Percentiles rank a stretch among this genome's conserved stretches.
Conservation (phyloP, 2,329 filamentous ascomycete species). For the Paracoccidioides brasiliensis region DNA sequence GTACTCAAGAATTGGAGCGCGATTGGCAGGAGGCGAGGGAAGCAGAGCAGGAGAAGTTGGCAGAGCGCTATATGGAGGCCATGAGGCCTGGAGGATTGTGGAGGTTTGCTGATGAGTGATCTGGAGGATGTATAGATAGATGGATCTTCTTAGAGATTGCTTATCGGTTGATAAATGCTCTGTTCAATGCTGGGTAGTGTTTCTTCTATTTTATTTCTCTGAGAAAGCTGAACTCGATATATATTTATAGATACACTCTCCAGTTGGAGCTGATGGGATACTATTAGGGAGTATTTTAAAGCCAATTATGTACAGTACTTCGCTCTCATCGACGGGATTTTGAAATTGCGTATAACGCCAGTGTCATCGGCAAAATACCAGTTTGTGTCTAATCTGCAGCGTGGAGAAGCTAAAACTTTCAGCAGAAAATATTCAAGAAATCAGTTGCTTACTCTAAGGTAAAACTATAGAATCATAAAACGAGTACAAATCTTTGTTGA, state of each 20-base stretch:
- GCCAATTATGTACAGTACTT: conserved; percentile 1
- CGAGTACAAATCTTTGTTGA: no score
- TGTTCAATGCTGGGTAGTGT: not conserved
- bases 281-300: not conserved
- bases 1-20: conserved; percentile 62
- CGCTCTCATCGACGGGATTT: no score
- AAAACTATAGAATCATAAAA: no score
- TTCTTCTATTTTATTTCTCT: not conserved
- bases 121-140: not conserved
- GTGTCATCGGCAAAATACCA: no score
- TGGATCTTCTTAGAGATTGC: not conserved
- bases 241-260: not conserved
- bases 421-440: no score
- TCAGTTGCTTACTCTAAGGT: no score
- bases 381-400: no score
- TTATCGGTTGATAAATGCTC: not conserved
- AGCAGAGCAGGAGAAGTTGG: conserved; percentile 50
- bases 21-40: conserved; percentile 54
- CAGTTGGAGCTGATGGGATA: not conserved
- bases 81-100: conserved; percentile 63
- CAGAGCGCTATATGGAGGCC: conserved; percentile 67
- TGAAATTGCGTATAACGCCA: no score
- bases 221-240: not conserved
- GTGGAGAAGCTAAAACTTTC: no score
- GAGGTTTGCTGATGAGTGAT: conserved; percentile 66